Conservation (phyloP, 768 basidiomycete species). For the Mycena crocata region DNA sequence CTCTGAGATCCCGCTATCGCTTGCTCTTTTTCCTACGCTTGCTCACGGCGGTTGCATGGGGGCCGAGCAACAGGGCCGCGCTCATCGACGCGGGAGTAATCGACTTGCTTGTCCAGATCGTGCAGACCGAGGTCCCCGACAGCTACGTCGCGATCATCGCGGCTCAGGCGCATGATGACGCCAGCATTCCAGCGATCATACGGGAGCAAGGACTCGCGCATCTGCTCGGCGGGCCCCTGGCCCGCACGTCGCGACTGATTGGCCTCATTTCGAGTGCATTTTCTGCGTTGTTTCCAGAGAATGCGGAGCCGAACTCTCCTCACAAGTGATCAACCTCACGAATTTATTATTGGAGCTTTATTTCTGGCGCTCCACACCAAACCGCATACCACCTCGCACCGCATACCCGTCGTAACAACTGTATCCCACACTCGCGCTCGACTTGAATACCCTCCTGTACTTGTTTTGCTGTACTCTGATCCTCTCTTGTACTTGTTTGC, state of each 20-base stretch:
- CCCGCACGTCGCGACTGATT: constrained; percentile 21
- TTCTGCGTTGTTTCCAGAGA: constrained; percentile 21
- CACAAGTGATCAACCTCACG: too few species aligned
- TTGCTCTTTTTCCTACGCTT: constrained; percentile 23
- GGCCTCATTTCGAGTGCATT: constrained; percentile 26
- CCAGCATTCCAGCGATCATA: constrained; percentile 4
- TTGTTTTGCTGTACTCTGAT: too few species aligned
- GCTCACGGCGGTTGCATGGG: constrained; percentile 22
- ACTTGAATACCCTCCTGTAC: too few species aligned
- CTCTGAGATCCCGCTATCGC: constrained; percentile 14
- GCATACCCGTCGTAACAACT: too few species aligned
- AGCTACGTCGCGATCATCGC: constrained; percentile 26
- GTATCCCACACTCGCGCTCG: too few species aligned
- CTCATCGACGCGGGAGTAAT: constrained; percentile 29
- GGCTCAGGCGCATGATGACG: background rate
- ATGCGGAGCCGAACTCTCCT: background rate
- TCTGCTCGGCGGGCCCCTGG: constrained; percentile 25
- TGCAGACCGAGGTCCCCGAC: constrained; percentile 26
- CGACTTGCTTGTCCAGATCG: constrained; percentile 19
- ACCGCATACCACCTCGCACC: too few species aligned
- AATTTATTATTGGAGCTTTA: too few species aligned
- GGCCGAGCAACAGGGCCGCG: constrained; percentile 26
- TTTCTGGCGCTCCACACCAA: too few species aligned
- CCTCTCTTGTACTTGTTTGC: too few species aligned
- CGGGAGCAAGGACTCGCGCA: constrained; percentile 21